phyloP scores from a whole-genome alignment of 2,329 filamentous ascomycete genomes.

The Didymella arachidicola region DNA sequence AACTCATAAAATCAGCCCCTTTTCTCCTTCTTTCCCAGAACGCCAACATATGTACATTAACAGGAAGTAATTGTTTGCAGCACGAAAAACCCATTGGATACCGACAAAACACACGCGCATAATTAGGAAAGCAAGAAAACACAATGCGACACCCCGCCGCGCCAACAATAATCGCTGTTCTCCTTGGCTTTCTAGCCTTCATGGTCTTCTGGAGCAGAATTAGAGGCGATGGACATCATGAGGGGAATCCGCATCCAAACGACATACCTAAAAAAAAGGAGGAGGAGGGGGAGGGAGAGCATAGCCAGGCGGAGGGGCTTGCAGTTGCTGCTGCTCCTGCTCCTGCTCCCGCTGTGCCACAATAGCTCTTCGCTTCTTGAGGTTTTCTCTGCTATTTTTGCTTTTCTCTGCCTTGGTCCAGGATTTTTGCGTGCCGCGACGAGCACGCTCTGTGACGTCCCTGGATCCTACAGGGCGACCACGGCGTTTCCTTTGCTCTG shows the following conservation, averaged over 20 bases:
- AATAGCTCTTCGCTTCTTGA: not conserved
- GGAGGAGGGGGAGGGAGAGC: constrained; percentile 7
- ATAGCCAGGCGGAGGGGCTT: not conserved
- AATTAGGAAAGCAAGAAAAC: not conserved
- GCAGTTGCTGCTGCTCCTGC: not conserved
- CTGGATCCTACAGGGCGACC: not conserved
- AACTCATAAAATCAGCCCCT: not conserved
- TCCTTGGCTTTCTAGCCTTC: constrained; percentile 41
- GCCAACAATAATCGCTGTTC: constrained; percentile 42
- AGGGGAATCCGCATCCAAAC: constrained; percentile 48
- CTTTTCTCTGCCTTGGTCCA: not conserved
- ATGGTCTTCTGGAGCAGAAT: constrained; percentile 39
- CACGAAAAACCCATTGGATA: not conserved
- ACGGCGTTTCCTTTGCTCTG: not conserved
- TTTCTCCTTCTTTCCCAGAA: not conserved
- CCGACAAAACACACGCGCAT: not conserved
- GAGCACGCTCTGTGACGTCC: not conserved
- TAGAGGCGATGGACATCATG: constrained; percentile 43
- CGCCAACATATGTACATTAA: not conserved
- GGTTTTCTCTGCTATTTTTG: not conserved
- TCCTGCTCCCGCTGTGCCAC: not conserved
- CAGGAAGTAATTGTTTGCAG: not conserved
- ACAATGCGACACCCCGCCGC: constrained; percentile 49
- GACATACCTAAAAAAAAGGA: constrained; percentile 39
- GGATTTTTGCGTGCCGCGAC: not conserved